These are phyloP conservation scores for Lasiodiplodia sp. DNA, from an alignment of 2,329 filamentous ascomycete genomes.

Conservation along the genomic window DNA sequence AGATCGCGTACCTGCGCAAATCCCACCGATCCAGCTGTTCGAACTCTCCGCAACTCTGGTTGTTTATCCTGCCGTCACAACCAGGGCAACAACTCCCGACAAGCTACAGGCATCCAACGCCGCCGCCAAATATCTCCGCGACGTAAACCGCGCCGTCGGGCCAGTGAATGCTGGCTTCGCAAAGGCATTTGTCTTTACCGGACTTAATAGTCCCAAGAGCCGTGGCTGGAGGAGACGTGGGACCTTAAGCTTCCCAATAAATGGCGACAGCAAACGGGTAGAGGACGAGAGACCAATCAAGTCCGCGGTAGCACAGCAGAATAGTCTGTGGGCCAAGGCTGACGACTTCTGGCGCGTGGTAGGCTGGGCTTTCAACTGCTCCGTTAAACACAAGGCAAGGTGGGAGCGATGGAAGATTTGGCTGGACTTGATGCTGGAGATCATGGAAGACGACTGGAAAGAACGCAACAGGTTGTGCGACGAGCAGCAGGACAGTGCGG, in stretches of 20 bases:
- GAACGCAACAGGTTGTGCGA: conserved; percentile 62
- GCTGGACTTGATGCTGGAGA: conserved; percentile 80
- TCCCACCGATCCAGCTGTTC: conserved; percentile 76
- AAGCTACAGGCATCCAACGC: conserved; percentile 69
- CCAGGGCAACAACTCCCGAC: conserved; percentile 68
- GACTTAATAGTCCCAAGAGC: conserved; percentile 33
- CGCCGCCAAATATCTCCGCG: conserved; percentile 74
- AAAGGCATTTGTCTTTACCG: conserved; percentile 74
- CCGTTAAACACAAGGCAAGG: conserved; percentile 71
- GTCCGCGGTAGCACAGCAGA: conserved; percentile 66
- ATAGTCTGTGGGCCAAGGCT: conserved; percentile 76
- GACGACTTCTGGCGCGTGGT: conserved; percentile 89
- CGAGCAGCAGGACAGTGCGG: conserved; percentile 40
- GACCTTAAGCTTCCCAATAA: conserved; percentile 16
- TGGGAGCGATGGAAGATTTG: conserved; percentile 85
- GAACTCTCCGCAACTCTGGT: conserved; percentile 80
- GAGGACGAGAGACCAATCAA: conserved; percentile 56
- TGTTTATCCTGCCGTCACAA: conserved; percentile 83
- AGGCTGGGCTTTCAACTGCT: conserved; percentile 95
- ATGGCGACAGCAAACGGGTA: too few relatives aligned
- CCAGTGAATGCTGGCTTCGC: conserved; percentile 73
- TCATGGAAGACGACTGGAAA: conserved; percentile 74
- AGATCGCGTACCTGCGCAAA: conserved; percentile 57
- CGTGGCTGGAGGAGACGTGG: conserved; percentile 32
- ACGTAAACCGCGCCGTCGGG: conserved; percentile 70